phyloP scores from a whole-genome alignment of 2,329 filamentous ascomycete species.

The Rhynchosporium agropyri region DNA sequence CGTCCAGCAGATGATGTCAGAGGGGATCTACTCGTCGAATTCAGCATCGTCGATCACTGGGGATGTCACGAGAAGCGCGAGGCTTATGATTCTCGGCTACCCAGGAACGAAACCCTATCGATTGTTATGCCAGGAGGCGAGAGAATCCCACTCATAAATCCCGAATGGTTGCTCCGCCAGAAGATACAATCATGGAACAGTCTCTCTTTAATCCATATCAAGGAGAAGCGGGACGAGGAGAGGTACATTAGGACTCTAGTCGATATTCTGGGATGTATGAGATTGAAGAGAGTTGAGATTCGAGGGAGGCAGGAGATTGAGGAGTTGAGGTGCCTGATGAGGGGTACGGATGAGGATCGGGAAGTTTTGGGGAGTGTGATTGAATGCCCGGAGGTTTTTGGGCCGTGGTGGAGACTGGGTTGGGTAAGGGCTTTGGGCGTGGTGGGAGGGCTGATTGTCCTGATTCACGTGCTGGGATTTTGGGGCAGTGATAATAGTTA shows the following conservation, averaged over 20 bases:
- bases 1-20: constrained; percentile 3
- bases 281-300: neutral
- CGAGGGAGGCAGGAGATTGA: constrained; percentile 9
- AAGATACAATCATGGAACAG: constrained; percentile 18
- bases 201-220: neutral
- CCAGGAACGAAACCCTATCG: constrained; percentile 1
- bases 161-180: constrained; percentile 21
- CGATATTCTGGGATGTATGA: constrained; percentile 4
- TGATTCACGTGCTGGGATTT: neutral
- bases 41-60: constrained; percentile 23
- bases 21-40: constrained; percentile 13
- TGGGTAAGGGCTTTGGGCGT: constrained; percentile 12
- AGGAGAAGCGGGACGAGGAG: constrained; percentile 11
- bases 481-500: neutral
- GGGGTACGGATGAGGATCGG: constrained; percentile 15
- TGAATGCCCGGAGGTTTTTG: constrained; percentile 24
- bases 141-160: constrained; percentile 11
- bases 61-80: constrained; percentile 1
- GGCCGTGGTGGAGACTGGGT: constrained; percentile 18
- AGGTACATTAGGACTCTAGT: constrained; percentile 18
- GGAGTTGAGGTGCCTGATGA: constrained; percentile 4
- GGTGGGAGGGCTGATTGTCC: neutral
- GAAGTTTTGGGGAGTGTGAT: constrained; percentile 18
- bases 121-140: neutral
- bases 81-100: constrained; percentile 16